These are phyloP conservation scores for Cercospora sp. DNA, from an alignment of 2,329 filamentous ascomycete species.

Conservation along the genomic window DNA sequence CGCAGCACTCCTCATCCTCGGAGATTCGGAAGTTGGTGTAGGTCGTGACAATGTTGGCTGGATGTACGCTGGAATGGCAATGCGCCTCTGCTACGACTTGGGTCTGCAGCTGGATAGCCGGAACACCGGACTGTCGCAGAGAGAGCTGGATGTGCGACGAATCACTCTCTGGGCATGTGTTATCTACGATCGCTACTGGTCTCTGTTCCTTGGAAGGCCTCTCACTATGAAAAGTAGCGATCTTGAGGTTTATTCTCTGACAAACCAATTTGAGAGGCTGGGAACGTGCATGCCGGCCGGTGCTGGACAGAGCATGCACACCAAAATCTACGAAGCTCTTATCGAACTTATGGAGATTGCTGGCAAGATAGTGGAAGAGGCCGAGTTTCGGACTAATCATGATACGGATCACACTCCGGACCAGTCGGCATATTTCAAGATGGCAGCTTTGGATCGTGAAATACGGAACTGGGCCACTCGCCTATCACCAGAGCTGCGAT, in stretches of 20 bases:
- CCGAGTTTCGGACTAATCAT: conserved; percentile 26
- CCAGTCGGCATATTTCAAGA: conserved; percentile 32
- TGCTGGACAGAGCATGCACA: conserved; percentile 28
- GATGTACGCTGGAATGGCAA: conserved; percentile 34
- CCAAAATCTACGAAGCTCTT: conserved; percentile 32
- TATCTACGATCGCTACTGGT: conserved; percentile 34
- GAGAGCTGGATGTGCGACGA: conserved; percentile 30
- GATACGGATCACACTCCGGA: conserved; percentile 23
- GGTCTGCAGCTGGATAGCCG: conserved; percentile 33
- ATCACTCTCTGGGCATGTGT: conserved; percentile 35
- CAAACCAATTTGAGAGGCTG: conserved; percentile 31
- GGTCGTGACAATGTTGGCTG: conserved; percentile 33
- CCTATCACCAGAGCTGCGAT: conserved; percentile 29
- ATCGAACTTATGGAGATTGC: conserved; percentile 34
- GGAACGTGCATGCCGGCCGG: conserved; percentile 32
- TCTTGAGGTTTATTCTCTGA: conserved; percentile 30
- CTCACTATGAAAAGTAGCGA: conserved; percentile 32
- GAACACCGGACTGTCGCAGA: conserved; percentile 27
- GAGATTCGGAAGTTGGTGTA: conserved; percentile 30
- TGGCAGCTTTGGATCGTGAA: conserved; percentile 31
- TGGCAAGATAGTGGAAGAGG: conserved; percentile 32
- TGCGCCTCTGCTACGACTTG: conserved; percentile 32
- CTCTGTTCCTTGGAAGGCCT: conserved; percentile 32
- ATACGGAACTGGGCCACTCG: conserved; percentile 29
- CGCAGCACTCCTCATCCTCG: conserved; percentile 30